phyloP scores from a whole-genome alignment of 441 rosid species.

The Pelargonium citronellum region DNA sequence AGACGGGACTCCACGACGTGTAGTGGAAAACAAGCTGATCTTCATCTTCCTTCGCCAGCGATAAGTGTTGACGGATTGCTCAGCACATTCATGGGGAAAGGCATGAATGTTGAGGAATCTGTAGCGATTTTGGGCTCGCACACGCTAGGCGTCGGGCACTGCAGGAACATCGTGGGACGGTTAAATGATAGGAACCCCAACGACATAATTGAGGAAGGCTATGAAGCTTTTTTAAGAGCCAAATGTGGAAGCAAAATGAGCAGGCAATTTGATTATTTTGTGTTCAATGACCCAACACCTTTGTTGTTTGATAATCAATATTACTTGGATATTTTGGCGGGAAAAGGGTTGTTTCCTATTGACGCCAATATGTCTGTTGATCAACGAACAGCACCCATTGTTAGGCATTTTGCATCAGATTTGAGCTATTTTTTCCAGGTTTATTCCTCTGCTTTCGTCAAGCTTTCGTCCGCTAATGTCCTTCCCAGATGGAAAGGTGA shows the following conservation, averaged over 20 bases:
- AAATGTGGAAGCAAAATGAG: slow-evolving; percentile 16
- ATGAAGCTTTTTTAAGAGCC: slow-evolving; percentile 18
- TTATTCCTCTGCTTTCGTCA: slow-evolving; percentile 28
- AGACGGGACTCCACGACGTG: slow-evolving; percentile 31
- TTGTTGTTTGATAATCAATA: slow-evolving; percentile 26
- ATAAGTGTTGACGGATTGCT: slow-evolving; percentile 28
- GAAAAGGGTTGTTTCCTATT: slow-evolving; percentile 25
- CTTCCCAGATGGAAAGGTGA: slow-evolving; percentile 16
- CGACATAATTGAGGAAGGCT: slow-evolving; percentile 13
- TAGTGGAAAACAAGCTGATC: slow-evolving; percentile 21
- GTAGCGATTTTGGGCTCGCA: slow-evolving; percentile 35
- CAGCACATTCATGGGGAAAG: slow-evolving; percentile 24
- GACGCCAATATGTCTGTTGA: slow-evolving; percentile 22
- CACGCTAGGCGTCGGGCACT: slow-evolving; percentile 25
- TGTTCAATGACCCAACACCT: slow-evolving; percentile 23
- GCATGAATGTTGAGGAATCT: slow-evolving; percentile 28
- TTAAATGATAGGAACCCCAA: slow-evolving; percentile 5
- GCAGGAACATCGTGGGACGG: slow-evolving; percentile 25
- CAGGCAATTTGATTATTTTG: slow-evolving; percentile 12
- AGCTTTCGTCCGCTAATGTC: slow-evolving; percentile 18
- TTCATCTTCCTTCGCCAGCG: slow-evolving; percentile 23
- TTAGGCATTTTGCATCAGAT: slow-evolving; percentile 17
- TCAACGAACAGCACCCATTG: slow-evolving; percentile 22
- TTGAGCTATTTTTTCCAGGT: slow-evolving; percentile 16
- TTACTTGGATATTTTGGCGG: slow-evolving; percentile 11